These are phyloP conservation scores for Litchi chinensis DNA, from an alignment of 345 rosid species.

Conservation along the genomic window DNA sequence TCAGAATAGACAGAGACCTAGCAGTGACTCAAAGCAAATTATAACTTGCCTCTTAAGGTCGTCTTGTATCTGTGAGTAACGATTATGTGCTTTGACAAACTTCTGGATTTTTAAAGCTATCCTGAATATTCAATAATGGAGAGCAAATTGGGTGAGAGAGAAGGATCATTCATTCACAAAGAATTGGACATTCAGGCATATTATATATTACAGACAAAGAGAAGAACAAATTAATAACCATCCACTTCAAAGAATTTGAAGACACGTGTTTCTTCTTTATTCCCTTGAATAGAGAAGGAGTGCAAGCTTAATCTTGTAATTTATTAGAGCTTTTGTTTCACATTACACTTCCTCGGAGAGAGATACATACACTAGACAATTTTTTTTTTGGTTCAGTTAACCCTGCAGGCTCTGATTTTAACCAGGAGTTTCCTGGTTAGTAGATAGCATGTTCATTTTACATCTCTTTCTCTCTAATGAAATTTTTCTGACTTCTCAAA, in stretches of 20 bases:
- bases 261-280: background rate
- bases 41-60: slow-evolving; percentile 69
- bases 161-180: slow-evolving; percentile 16
- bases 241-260: background rate
- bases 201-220: background rate
- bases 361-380: background rate
- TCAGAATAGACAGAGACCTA: slow-evolving; percentile 5
- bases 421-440: background rate
- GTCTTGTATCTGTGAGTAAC: slow-evolving; percentile 55
- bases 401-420: background rate
- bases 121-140: slow-evolving; percentile 49
- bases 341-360: background rate
- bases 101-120: slow-evolving; percentile 71
- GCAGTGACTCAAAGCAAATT: slow-evolving; percentile 12
- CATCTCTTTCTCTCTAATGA: background rate
- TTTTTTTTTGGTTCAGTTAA: background rate
- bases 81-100: slow-evolving; percentile 71
- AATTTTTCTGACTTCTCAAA: background rate
- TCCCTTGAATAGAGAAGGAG: background rate
- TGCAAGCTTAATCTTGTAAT: background rate
- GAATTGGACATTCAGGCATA: background rate
- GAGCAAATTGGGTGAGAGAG: slow-evolving; percentile 24
- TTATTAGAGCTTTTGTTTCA: background rate
- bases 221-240: background rate
- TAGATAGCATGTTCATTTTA: background rate